Percentiles rank a stretch among this genome's conserved stretches.
phyloP scores from a whole-genome alignment of 2,329 filamentous ascomycete genomes.

The Talaromyces atroroseus region DNA sequence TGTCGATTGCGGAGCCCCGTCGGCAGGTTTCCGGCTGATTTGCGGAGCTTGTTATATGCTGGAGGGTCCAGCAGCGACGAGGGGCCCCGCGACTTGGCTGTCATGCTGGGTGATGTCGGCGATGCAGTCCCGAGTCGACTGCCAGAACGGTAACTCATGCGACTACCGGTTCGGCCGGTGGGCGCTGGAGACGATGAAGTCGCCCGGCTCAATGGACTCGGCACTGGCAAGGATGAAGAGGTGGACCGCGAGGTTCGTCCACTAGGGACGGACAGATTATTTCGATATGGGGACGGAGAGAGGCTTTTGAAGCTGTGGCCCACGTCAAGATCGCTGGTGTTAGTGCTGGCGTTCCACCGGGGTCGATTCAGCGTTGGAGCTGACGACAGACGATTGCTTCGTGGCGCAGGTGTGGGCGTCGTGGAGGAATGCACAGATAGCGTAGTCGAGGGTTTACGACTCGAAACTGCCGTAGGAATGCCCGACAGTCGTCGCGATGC shows the following conservation, averaged over 20 bases:
- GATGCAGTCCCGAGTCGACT: conserved; percentile 27
- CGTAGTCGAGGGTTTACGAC: conserved; percentile 36
- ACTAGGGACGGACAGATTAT: conserved; percentile 25
- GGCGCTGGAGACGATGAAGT: conserved; percentile 37
- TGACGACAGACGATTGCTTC: conserved; percentile 37
- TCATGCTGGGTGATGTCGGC: conserved; percentile 20
- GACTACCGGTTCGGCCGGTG: conserved; percentile 27
- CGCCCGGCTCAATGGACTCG: conserved; percentile 39
- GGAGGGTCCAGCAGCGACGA: conserved; percentile 37
- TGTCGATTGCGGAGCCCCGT: conserved; percentile 33
- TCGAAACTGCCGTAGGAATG: conserved; percentile 18
- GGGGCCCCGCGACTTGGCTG: no score
- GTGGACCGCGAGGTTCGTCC: conserved; percentile 27
- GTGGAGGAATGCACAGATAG: conserved; percentile 30
- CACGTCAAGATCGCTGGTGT: conserved; percentile 57
- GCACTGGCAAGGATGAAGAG: conserved; percentile 30
- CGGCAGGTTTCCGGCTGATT: conserved; percentile 20
- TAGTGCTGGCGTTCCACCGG: conserved; percentile 67
- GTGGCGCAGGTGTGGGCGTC: conserved; percentile 48
- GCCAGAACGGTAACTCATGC: conserved; percentile 27
- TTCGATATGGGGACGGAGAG: conserved; percentile 52
- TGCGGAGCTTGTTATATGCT: conserved; percentile 37
- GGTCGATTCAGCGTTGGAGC: conserved; percentile 52
- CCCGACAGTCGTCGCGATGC: conserved; percentile 43
- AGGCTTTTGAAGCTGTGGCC: conserved; percentile 63